Conservation (phyloP, 75 land plant genomes). For the Sequoiadendron giganteum region DNA sequence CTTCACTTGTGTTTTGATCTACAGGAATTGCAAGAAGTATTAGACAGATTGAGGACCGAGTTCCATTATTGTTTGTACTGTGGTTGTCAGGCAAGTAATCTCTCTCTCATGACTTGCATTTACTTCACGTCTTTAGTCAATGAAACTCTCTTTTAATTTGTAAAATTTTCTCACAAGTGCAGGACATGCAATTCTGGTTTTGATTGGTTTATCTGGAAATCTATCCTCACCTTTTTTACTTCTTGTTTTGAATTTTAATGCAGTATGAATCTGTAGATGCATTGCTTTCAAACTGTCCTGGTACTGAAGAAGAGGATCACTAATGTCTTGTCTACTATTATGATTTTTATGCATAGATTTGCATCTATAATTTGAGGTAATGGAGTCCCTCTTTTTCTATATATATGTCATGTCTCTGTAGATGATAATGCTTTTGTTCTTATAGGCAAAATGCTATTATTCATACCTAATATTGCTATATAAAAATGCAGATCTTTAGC, state of each 20-base stretch:
- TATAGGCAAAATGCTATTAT: not conserved
- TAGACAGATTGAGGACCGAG: conserved; percentile 4
- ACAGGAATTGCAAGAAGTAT: conserved; percentile 11
- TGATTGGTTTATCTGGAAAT: not conserved
- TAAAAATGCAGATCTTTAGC: not conserved
- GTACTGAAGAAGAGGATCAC: conserved; percentile 12
- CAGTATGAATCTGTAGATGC: conserved; percentile 11
- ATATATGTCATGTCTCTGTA: not conserved
- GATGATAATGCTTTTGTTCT: not conserved
- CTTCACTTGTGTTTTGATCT: not conserved
- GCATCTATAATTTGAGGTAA: not conserved
- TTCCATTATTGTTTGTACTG: conserved; percentile 17
- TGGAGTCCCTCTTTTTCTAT: not conserved
- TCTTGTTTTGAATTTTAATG: not conserved
- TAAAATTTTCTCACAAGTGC: not conserved
- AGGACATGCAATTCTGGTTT: not conserved
- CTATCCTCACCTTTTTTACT: not conserved
- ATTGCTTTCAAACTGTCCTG: conserved; percentile 10
- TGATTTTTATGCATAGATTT: not conserved
- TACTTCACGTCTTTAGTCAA: not conserved
- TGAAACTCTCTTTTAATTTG: not conserved
- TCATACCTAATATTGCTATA: not conserved
- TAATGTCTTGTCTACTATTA: not conserved
- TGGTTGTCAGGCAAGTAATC: conserved; percentile 12
- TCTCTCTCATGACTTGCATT: not conserved